Base-by-base conservation (phyloP, 352 stramenopile genomes). In the Phytophthora lateralis region DNA sequence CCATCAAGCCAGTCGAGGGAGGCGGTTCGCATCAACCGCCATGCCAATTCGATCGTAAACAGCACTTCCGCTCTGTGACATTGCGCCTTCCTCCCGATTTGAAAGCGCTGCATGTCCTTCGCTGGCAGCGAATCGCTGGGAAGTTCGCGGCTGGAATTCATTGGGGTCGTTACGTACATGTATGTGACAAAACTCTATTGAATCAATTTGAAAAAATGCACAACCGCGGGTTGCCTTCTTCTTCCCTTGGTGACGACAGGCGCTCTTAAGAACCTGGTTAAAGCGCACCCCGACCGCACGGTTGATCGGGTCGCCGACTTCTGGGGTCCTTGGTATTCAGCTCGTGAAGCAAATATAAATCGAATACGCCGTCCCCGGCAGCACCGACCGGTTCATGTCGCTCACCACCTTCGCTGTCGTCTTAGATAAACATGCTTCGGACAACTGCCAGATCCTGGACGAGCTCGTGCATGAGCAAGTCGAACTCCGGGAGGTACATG, bases 401-500 rank as follows among this genome's bases (percentile, higher is more conserved):
- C 20, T 43, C 14, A 14, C 54, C 37, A 29, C 32, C 20, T 11
- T 17, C n/a, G 24, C 50, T 17, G 29, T 32, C 42, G 55, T 2
- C 58, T 75, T 53, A 85, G 48, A 71, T 63, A 58, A 79, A 63
- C 78, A 82, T 88, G 37, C 64, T 68, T 49, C 69, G 71, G 45
- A 91, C 55, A 30, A 73, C 38, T 32, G 79, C 49, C 46, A 87
- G 66, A 66, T 90, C 78, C 65, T 90, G 74, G 27, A 90, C 55
- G 49, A 91, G 69, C 43, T 91, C 78, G 72, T 90, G 74, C 69
- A 93, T 69, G 51, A 93, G 76, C 53, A 88, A 52, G 60, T 93
- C 85, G 63, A 93, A 93, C 56, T 91, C 73, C 14, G 85, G 85
- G 55, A 91, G 61, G 69, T 93, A 93, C 62, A 79, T 73, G 49